Evolutionary conservation across 2,329 filamentous ascomycete genomes (phyloP), one percentile per base, ranked within the genome.

Genomic region (Colletotrichum cuscutae): DNA sequence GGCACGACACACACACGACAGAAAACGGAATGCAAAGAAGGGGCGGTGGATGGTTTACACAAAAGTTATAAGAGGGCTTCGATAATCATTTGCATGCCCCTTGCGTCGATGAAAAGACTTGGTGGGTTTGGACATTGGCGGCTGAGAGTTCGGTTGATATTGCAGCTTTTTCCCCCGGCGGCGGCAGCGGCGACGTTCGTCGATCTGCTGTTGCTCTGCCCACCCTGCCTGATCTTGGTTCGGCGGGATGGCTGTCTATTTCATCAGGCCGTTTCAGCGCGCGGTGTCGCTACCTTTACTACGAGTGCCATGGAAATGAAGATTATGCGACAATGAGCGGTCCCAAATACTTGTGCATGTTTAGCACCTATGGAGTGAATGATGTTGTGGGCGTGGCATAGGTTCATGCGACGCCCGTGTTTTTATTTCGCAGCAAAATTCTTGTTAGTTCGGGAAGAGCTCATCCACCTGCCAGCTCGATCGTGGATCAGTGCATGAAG

Each of bases 261-360:
- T n/a, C 30, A 42, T 35, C 61, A 32, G n/a, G 67, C 71, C 57
- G 22, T 56, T 12, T 57, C 56, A 49, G 71, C 67, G 54, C 35
- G 46, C 54, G 66, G 24, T 61, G 49, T 60, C 56, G 26, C 46
- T 62, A 71, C 49, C 28, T 42, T 58, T 35, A 71, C 71, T 37
- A 73, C 49, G 56, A 72, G 52, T 65, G 60, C 61, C 49, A 71
- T 65, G 71, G 56, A 71, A 73, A 71, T 52, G 56, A 71, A 61
- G 61, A 65, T 68, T 52, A 71, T 71, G 66, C 71, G 24, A 71
- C 22, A 61, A 35, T 57, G 37, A 37, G 35, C 28, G 28, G 28
- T 5, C 52, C 35, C n/a, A 12, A 26, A 42, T 54, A 24, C 46
- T 7, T 54, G 19, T 56, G 46, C n/a, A 37, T 68, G 11, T 58